Percentiles rank a stretch among this genome's conserved stretches.
These are phyloP conservation scores for Yarrowia sp. DNA, from an alignment of 805 yeast species.

Conservation along the genomic window DNA sequence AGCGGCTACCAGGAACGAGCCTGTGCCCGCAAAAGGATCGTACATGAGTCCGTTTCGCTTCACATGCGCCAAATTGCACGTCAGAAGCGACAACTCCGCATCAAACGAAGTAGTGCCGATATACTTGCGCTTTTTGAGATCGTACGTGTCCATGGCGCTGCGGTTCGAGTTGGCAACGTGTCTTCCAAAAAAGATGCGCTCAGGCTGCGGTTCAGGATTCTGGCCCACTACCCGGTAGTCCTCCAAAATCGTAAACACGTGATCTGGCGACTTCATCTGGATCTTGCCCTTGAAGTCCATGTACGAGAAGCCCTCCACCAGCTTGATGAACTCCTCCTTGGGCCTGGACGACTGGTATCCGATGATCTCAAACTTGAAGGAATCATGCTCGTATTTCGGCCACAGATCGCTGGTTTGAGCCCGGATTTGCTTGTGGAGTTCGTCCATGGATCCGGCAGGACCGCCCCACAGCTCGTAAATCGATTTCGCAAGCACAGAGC, in stretches of 20 bases:
- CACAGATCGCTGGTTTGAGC: conserved; percentile 33
- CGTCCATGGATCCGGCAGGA: conserved; percentile 53
- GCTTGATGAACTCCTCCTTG: conserved; percentile 50
- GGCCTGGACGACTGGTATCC: conserved; percentile 68
- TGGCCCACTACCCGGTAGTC: conserved; percentile 51
- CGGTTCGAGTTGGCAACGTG: conserved; percentile 63
- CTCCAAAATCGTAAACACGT: conserved; percentile 69
- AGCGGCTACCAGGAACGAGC: conserved; percentile 87
- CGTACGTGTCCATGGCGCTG: conserved; percentile 71
- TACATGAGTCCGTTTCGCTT: conserved; percentile 63
- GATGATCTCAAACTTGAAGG: conserved; percentile 82
- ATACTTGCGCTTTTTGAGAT: conserved; percentile 75
- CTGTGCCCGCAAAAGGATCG: conserved; percentile 97
- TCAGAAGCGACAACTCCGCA: conserved; percentile 82
- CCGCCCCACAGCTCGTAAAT: conserved; percentile 83
- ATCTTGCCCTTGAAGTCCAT: conserved; percentile 75
- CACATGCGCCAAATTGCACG: conserved; percentile 83
- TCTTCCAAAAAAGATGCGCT: conserved; percentile 71
- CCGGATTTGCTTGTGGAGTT: conserved; percentile 55
- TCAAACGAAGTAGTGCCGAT: conserved; percentile 97
- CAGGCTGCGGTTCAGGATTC: conserved; percentile 50
- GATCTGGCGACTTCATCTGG: conserved; percentile 71
- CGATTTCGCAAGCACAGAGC: conserved; percentile 70
- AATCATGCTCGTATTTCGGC: conserved; percentile 44
- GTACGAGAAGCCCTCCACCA: conserved; percentile 71